Percentiles rank a stretch among this genome's conserved stretches.
These are phyloP conservation scores for Delonix regia DNA, from an alignment of 306 rosid species.

Conservation along the genomic window DNA sequence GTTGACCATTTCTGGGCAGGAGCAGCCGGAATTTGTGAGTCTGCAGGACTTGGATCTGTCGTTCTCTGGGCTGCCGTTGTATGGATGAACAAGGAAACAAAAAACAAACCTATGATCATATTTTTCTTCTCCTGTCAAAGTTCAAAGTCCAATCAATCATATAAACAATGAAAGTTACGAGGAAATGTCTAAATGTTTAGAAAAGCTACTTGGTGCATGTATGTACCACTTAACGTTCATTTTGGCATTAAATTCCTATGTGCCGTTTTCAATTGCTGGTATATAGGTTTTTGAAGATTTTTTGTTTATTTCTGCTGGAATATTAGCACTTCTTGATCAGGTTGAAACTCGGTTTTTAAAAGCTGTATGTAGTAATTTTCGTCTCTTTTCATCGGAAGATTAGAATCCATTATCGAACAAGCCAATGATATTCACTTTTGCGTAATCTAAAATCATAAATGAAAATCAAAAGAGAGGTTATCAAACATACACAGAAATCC, in stretches of 20 bases:
- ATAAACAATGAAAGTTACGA: not conserved
- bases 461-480: not conserved
- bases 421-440: not conserved
- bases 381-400: not conserved
- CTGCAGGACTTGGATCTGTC: not conserved
- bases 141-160: not conserved
- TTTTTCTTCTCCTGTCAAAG: constrained; percentile 44
- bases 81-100: constrained; percentile 52
- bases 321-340: not conserved
- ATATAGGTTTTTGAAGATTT: not conserved
- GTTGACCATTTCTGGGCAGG: constrained; percentile 67
- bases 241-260: not conserved
- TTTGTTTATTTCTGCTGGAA: not conserved
- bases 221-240: not conserved
- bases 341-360: no score
- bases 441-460: not conserved
- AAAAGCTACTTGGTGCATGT: not conserved
- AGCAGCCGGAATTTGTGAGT: constrained; percentile 6
- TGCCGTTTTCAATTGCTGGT: not conserved
- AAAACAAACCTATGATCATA: constrained; percentile 54
- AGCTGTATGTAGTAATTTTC: no score
- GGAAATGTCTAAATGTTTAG: not conserved
- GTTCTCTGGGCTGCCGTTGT: constrained; percentile 46
- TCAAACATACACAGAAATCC: not conserved
- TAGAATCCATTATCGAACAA: not conserved